Conservation (phyloP, 1,139 yeast genomes). For the Sugiyamaella castrensis region DNA sequence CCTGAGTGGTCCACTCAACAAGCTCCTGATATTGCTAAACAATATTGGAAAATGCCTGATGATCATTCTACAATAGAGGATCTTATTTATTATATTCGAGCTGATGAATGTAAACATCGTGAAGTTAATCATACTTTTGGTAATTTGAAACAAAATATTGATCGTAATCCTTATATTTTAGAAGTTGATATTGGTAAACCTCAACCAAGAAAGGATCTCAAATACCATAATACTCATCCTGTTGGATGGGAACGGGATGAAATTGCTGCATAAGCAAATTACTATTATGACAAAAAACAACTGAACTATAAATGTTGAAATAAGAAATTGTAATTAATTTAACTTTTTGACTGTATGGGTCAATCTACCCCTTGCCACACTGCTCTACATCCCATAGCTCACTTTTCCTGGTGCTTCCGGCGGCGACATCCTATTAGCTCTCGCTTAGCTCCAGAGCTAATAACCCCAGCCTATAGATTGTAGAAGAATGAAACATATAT, state of each 20-base stretch:
- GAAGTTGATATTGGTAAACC: conserved; percentile 40
- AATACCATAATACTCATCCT: conserved; percentile 44
- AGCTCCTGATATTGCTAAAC: conserved; percentile 51
- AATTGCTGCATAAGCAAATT: conserved; percentile 35
- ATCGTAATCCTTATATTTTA: conserved; percentile 69
- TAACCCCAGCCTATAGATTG: too few relatives aligned
- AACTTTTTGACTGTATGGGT: too few relatives aligned
- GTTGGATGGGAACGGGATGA: conserved; percentile 70
- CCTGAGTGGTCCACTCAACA: conserved; percentile 45
- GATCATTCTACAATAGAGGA: conserved; percentile 59
- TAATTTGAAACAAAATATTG: conserved; percentile 50
- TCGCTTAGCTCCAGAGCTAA: too few relatives aligned
- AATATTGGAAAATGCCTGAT: conserved; percentile 58
- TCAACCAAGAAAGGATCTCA: conserved; percentile 57
- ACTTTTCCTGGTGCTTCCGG: too few relatives aligned
- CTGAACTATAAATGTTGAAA: too few relatives aligned
- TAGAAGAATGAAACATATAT: too few relatives aligned
- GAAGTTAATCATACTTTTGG: conserved; percentile 78
- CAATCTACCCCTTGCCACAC: too few relatives aligned
- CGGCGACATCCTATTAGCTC: too few relatives aligned
- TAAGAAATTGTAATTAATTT: too few relatives aligned
- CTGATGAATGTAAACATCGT: conserved; percentile 73
- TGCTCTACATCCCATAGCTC: too few relatives aligned
- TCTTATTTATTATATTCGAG: conserved; percentile 54
- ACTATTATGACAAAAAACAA: too few relatives aligned